Base-by-base conservation (phyloP, 2,329 filamentous ascomycete genomes). In the Colletotrichum tabaci region DNA sequence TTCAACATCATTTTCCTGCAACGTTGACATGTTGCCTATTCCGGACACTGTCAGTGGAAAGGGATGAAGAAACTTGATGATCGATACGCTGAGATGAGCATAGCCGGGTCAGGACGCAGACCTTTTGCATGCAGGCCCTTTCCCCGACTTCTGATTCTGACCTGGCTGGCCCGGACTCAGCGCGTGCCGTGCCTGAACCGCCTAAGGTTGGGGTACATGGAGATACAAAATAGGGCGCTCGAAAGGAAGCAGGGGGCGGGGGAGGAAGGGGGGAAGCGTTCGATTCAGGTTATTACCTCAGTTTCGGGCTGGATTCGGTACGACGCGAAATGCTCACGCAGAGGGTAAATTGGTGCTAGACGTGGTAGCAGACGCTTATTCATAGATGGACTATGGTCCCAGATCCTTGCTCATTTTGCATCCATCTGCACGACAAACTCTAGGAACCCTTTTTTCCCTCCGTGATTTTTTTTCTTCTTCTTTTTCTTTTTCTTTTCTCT, bases 191-290 rank as follows among this genome's bases (percentile, higher is more conserved):
- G 38, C 30, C 30, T 35, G 30, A 35, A 35, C 18, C 30, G 52
- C 62, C 30, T 67, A 65, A 61, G 55, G 62, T 70, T 16, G 44
- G 52, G 66, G 50, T 64, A 49, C 60, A 35, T 44, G 66, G 60
- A 57, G 35, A 65, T 52, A 57, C 60, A 64, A n/a, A 38, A 12
- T n/a, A 50, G 46, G 21, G 35, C 18, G n/a, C 26, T 44, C 26
- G 12, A 52, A 52, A 30, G 50, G 10, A 21, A 30, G 8, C 8
- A 35, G 30, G 30, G 8, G 30, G 30, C 26, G 26, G 9, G 23
- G 21, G 16, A 16, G 49, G 38, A 38, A 21, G 23, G 21, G 49
- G 30, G 65, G 49, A 56, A 58, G 65, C 58, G 63, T 50, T 26
- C n/a, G 15, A 61, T 50, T 57, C 46, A 52, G 56, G 21, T 47